Evolutionary conservation across 2,329 filamentous ascomycete species (phyloP), one percentile per base, ranked within the genome.

Genomic region (Monilinia aucupariae): DNA sequence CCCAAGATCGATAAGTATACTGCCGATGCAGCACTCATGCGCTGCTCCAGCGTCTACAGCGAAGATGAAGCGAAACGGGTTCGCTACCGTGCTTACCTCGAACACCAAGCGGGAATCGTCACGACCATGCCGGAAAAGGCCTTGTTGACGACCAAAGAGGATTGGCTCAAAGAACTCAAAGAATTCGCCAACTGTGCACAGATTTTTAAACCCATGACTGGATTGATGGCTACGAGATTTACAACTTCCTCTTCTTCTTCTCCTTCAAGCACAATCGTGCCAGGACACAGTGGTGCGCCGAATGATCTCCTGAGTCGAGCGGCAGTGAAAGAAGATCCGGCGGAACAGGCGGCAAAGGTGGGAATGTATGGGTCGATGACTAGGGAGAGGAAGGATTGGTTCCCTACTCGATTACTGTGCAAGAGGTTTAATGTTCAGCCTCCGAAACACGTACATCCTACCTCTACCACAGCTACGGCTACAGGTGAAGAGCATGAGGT

Each of bases 321-420:
- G 0, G 69, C 76, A 10, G 74, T 77, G 30, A 91, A 87, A 69
- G 81, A 86, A 65, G 89, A 96, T 71, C 88, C 92, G 0, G 91
- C 91, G 13, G 89, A 92, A 72, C 87, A 91, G 69, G 94, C 94
- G 1, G 94, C 94, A 9, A 90, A 83, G 71, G 78, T 97, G 73
- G 92, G 91, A 63, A 96, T 97, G 92, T 97, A 92, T 76, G 94
- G 94, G 0, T 82, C 86, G 17, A 83, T 97, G 85, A 99, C 94
- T 3, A 82, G 94, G 65, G 85, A 81, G 27, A 79, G 81, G 0
- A 75, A 84, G 9, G 83, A 86, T 5, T 97, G 96, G 75, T 87
- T 87, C 69, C 94, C 94, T 0, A 87, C 88, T 1, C 81, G 92
- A 61, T 77, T 99, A 48, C 77, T 97, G n/a, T 97, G 93, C 77